Base-by-base conservation (phyloP, 2,329 filamentous ascomycete genomes). In the Paecilomyces formosus region DNA sequence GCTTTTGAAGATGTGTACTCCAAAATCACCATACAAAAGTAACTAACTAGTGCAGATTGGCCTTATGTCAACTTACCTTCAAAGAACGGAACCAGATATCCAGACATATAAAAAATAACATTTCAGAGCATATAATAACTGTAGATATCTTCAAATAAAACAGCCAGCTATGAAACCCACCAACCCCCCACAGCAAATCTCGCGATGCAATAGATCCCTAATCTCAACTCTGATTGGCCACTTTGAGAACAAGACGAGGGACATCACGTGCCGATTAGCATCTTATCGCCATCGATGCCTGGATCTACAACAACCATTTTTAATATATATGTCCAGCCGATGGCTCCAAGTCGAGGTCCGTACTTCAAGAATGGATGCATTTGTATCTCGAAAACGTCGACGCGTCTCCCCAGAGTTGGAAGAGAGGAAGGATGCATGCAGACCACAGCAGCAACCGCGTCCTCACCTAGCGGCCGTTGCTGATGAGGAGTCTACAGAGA, bases 401-500 rank as follows among this genome's bases (percentile, higher is more conserved):
- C 68, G 68, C 57, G 55, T 64, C 26, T 68, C 61, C 5, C 58
- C 60, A 26, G 35, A 59, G 4, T 35, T 26, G 31, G 39, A 56
- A 58, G 55, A 45, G 49, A 59, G 58, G 12, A n/a, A 45, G 18
- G 53, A 50, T 13, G 26, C 30, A 30, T 18, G 18, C 3, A 56
- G 53, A n/a, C 53, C 35, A 31, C 24, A 35, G 1, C 51, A 52
- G 13, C 50, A 13, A 52, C 39, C 22, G 45, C 58, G 30, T 35
- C 24, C 35, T 33, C 8, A 6, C 8, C 54, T 4, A 31, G 31
- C 33, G 12, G 18, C 51, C 33, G 6, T 11, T 56, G 69, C 72
- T n/a, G 82, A 85, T 15, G 85, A 92, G 15, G 89, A 96, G 53
- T 87, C 89, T 1, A 99, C 94, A 0, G 94, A 97, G 62, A 80